Conservation (phyloP, 2,329 filamentous ascomycete genomes). For the Fusarium falciforme region DNA sequence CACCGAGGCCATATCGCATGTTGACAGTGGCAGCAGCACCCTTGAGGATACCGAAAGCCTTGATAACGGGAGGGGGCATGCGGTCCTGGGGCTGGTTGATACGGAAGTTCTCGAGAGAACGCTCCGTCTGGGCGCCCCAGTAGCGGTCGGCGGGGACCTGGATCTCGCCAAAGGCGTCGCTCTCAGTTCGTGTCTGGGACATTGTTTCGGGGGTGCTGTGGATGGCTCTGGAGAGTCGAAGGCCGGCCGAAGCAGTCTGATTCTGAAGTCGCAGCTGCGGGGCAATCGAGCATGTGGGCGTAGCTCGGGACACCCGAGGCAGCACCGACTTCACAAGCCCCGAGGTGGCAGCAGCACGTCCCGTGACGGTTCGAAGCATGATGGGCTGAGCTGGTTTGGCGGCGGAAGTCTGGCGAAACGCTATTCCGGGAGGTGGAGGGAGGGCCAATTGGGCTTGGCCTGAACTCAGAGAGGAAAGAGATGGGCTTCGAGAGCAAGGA, state of each 20-base stretch:
- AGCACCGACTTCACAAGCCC: slow-evolving; percentile 39
- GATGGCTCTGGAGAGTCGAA: slow-evolving; percentile 46
- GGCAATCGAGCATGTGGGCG: slow-evolving; percentile 41
- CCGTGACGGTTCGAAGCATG: slow-evolving; percentile 44
- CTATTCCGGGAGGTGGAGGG: slow-evolving; percentile 20
- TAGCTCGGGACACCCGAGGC: slow-evolving; percentile 41
- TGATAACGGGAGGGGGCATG: slow-evolving; percentile 93
- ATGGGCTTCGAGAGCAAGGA: slow-evolving; percentile 1
- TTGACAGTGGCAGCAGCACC: slow-evolving; percentile 96
- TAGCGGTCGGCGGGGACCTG: slow-evolving; percentile 93
- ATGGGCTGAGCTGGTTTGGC: slow-evolving; percentile 13
- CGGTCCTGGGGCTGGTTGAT: slow-evolving; percentile 99
- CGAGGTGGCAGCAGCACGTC: slow-evolving; percentile 40
- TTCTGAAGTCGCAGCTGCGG: slow-evolving; percentile 40
- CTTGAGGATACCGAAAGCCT: slow-evolving; percentile 97
- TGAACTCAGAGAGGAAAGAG: not conserved
- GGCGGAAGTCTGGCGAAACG: slow-evolving; percentile 17
- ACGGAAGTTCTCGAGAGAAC: slow-evolving; percentile 96
- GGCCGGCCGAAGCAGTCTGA: slow-evolving; percentile 23
- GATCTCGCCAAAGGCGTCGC: slow-evolving; percentile 97
- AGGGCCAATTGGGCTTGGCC: slow-evolving; percentile 28
- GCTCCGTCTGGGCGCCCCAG: slow-evolving; percentile 98
- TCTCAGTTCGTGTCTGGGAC: slow-evolving; percentile 81
- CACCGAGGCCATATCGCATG: slow-evolving; percentile 90
- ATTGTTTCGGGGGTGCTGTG: slow-evolving; percentile 62